Percentiles rank a stretch among this genome's conserved stretches.
phyloP scores from a whole-genome alignment of 176 grass and related monocot genomes.

The Rhynchospora tenuis region DNA sequence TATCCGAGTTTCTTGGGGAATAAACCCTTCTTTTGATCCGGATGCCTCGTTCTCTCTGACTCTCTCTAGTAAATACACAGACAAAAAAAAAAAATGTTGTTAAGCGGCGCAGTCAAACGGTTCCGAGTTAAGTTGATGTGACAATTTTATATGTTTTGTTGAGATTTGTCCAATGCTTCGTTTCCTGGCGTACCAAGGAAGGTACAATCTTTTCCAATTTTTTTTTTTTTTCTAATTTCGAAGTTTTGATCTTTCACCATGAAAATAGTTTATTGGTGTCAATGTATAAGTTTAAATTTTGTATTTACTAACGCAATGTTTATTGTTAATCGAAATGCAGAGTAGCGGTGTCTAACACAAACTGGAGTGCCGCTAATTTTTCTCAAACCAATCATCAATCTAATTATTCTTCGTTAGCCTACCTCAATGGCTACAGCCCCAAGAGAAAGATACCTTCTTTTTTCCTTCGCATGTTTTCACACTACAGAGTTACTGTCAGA shows the following conservation, averaged over 20 bases:
- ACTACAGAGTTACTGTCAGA: slow-evolving; percentile 33
- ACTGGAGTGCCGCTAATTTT: slow-evolving; percentile 38
- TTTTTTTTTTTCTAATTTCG: not conserved
- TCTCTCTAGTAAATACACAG: not conserved
- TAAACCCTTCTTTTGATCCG: not conserved
- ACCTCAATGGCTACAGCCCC: slow-evolving; percentile 39
- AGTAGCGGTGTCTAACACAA: slow-evolving; percentile 45
- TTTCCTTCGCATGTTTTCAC: slow-evolving; percentile 54
- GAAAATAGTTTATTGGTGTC: not conserved
- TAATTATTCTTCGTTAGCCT: slow-evolving; percentile 24
- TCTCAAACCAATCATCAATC: slow-evolving; percentile 40
- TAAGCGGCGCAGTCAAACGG: not conserved
- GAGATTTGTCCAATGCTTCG: slow-evolving; percentile 36
- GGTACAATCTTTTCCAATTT: slow-evolving; percentile 20
- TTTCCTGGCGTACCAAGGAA: slow-evolving; percentile 42
- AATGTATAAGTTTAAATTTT: not conserved
- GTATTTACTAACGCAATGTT: not conserved
- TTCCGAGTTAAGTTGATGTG: not conserved
- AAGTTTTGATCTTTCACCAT: not conserved
- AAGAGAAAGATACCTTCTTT: slow-evolving; percentile 35
- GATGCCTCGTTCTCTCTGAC: not conserved
- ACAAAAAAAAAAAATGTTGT: not conserved
- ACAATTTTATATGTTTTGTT: slow-evolving; percentile 6
- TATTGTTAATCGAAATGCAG: slow-evolving; percentile 32
- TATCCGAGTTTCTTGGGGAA: not conserved